phyloP scores from a whole-genome alignment of 352 stramenopile species.

The Pythium phragmitis region DNA sequence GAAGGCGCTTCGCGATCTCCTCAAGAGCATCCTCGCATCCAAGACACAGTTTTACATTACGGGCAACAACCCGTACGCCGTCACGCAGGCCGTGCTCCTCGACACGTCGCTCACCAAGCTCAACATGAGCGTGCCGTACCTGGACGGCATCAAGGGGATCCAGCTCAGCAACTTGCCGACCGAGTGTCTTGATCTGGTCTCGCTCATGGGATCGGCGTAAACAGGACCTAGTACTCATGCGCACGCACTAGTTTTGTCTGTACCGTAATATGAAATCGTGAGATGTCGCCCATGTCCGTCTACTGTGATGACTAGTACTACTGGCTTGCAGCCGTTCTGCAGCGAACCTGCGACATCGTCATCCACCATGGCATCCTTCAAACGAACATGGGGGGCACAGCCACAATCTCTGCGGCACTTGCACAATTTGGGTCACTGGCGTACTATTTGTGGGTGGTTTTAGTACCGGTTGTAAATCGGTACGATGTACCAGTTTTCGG shows the following conservation, averaged over 20 bases:
- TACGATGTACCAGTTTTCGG: slow-evolving; percentile 2
- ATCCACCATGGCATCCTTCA: no score
- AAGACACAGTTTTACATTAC: slow-evolving; percentile 45
- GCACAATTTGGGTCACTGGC: no score
- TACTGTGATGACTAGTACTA: no score
- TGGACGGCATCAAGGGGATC: slow-evolving; percentile 14
- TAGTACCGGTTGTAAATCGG: neutral
- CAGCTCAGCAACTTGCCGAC: slow-evolving; percentile 74
- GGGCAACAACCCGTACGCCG: slow-evolving; percentile 41
- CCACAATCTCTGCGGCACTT: no score
- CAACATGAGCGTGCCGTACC: slow-evolving; percentile 70
- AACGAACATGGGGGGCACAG: no score
- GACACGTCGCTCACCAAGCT: slow-evolving; percentile 31
- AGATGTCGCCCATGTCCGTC: no score
- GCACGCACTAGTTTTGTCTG: no score
- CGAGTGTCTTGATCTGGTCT: slow-evolving; percentile 87
- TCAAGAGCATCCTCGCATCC: slow-evolving; percentile 55
- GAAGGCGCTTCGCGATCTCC: slow-evolving; percentile 26
- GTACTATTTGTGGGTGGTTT: no score
- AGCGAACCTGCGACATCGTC: no score
- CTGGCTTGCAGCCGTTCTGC: no score
- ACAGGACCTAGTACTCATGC: neutral
- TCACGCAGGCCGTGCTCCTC: slow-evolving; percentile 19
- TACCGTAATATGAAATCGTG: no score
- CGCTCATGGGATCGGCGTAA: slow-evolving; percentile 46